Conservation (phyloP, 495 filamentous ascomycete species). For the Aspergillus coremiiformis region DNA sequence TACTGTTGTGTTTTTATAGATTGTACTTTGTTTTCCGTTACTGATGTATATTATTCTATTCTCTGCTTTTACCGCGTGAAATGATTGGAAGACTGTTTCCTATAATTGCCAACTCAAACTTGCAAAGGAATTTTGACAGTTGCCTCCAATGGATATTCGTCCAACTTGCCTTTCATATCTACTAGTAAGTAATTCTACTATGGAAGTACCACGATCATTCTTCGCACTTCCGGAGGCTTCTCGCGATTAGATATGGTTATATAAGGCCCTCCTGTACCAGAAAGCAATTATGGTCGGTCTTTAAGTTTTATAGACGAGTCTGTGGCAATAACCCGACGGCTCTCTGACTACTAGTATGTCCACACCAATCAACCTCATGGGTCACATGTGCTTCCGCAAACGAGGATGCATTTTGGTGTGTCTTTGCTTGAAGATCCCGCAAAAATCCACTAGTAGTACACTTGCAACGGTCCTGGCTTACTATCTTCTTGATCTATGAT, state of each 20-base stretch:
- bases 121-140: not conserved
- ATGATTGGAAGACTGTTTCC: slow-evolving; percentile 7
- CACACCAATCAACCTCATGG: not conserved
- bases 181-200: not conserved
- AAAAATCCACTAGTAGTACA: not conserved
- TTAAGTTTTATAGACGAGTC: too few species aligned
- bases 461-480: not conserved
- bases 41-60: not conserved
- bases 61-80: not conserved
- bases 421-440: not conserved
- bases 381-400: not conserved
- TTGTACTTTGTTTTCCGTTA: not conserved
- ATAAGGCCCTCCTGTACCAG: too few species aligned
- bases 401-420: not conserved
- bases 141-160: not conserved
- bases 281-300: too few species aligned
- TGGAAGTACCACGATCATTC: not conserved
- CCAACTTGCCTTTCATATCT: not conserved
- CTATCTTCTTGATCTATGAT: too few species aligned
- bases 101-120: not conserved
- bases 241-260: too few species aligned
- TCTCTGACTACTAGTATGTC: too few species aligned
- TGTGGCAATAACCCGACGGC: too few species aligned
- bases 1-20: not conserved
- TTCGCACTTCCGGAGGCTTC: not conserved